Percentiles rank a stretch among this genome's conserved stretches.
Evolutionary conservation across 495 filamentous ascomycete species (phyloP).

Genomic region (Daldinia caldariorum): DNA sequence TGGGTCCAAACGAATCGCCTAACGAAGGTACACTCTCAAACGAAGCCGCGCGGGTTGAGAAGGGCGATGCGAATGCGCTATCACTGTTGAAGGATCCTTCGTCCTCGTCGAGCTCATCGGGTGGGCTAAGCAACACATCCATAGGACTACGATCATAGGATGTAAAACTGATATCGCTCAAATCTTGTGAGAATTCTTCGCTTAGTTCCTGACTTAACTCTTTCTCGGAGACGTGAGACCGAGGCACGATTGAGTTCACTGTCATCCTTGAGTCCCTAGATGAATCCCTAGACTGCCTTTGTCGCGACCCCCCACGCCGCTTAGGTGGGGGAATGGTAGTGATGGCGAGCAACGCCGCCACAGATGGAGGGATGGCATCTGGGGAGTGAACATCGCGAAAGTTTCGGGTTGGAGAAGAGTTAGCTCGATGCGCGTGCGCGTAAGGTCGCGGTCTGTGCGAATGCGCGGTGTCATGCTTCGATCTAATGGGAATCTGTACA

Average conservation of each 20-base stretch:
- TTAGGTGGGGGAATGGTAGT: conserved; percentile 66
- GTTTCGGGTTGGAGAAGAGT: conserved; percentile 42
- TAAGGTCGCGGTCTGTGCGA: conserved; percentile 32
- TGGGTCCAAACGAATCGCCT: conserved; percentile 54
- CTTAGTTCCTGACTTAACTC: conserved; percentile 58
- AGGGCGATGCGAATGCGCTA: conserved; percentile 52
- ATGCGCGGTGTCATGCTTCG: conserved; percentile 47
- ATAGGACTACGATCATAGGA: conserved; percentile 55
- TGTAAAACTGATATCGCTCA: conserved; percentile 36
- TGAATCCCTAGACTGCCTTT: conserved; percentile 35
- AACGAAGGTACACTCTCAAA: conserved; percentile 61
- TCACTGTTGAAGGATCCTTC: conserved; percentile 53
- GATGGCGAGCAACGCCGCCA: conserved; percentile 67
- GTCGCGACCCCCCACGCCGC: conserved; percentile 33
- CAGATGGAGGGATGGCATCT: conserved; percentile 64
- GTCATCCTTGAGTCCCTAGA: conserved; percentile 63
- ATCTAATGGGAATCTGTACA: conserved; percentile 57
- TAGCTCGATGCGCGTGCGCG: conserved; percentile 33
- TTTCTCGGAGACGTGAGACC: conserved; percentile 61
- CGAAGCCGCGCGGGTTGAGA: conserved; percentile 57
- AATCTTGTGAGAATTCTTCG: conserved; percentile 38
- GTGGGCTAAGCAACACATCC: conserved; percentile 64
- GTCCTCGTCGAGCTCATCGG: conserved; percentile 63
- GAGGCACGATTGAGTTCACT: conserved; percentile 61
- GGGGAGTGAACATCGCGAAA: conserved; percentile 55